These are phyloP conservation scores for Backusella circina DNA, from an alignment of 192 early-diverging fungal species.

Conservation along the genomic window DNA sequence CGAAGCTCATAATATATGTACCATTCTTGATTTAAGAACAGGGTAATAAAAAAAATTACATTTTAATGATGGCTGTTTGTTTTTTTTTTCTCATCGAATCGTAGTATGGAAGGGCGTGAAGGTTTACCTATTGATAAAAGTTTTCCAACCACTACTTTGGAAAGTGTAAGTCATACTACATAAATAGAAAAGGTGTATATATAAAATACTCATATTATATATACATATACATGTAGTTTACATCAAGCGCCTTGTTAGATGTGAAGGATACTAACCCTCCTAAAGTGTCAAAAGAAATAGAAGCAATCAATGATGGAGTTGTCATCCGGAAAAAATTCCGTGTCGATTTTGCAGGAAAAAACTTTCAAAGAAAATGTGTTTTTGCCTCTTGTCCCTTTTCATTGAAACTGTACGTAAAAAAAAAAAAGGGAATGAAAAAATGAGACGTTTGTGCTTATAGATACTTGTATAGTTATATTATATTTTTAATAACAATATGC, in stretches of 20 bases:
- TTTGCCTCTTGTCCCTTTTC: background rate
- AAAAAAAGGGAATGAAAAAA: too few species aligned
- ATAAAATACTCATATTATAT: background rate
- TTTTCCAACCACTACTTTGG: conserved; percentile 14
- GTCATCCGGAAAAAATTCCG: conserved; percentile 2
- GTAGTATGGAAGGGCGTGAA: conserved; percentile 3
- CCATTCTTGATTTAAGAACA: conserved; percentile 40
- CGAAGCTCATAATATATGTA: conserved; percentile 23
- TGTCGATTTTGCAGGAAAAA: conserved; percentile 24
- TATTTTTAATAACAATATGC: conserved; percentile 24
- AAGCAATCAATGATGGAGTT: background rate
- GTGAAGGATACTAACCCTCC: background rate
- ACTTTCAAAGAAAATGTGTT: conserved; percentile 16
- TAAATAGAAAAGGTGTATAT: too few species aligned
- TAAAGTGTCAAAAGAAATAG: background rate
- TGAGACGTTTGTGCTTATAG: background rate
- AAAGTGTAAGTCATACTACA: conserved; percentile 5
- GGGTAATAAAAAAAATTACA: conserved; percentile 11
- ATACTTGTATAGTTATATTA: conserved; percentile 15
- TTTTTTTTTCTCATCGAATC: background rate
- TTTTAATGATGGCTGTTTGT: background rate
- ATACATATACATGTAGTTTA: background rate
- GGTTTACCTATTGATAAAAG: conserved; percentile 19
- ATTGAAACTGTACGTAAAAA: conserved; percentile 19
- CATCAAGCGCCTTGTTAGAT: background rate